phyloP scores from a whole-genome alignment of 2,329 filamentous ascomycete species.

The Kalaharituber pfeilii region DNA sequence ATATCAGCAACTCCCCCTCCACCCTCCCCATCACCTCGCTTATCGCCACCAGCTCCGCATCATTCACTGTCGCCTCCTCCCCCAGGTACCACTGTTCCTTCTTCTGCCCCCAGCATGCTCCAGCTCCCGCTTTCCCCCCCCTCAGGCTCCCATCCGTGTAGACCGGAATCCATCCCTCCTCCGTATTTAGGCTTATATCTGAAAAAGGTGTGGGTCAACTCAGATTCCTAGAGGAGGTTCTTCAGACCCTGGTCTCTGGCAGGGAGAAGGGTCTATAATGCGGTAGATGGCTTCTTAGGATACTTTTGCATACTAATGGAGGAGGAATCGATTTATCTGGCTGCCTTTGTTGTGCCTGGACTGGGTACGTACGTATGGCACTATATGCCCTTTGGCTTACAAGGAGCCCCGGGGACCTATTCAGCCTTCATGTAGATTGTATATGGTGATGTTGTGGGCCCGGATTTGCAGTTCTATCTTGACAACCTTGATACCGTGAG shows the following conservation, averaged over 20 bases:
- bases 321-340: background rate
- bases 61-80: too few relatives aligned
- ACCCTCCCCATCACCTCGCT: too few relatives aligned
- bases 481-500: background rate
- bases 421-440: background rate
- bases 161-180: too few relatives aligned
- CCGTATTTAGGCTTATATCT: too few relatives aligned
- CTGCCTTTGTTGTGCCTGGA: background rate
- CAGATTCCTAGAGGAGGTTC: too few relatives aligned
- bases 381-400: background rate
- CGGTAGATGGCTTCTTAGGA: background rate
- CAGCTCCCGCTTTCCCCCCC: too few relatives aligned
- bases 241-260: background rate
- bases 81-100: too few relatives aligned
- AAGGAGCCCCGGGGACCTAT: background rate
- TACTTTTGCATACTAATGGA: background rate
- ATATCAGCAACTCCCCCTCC: too few relatives aligned
- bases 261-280: background rate
- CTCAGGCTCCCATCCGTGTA: too few relatives aligned
- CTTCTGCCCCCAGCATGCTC: too few relatives aligned
- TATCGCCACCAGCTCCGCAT: too few relatives aligned
- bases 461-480: background rate
- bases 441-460: background rate
- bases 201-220: background rate
- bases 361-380: background rate